Evolutionary conservation across 768 basidiomycete genomes (phyloP), one percentile per base, ranked within the genome.

Genomic region (Sporobolomyces roseus): DNA sequence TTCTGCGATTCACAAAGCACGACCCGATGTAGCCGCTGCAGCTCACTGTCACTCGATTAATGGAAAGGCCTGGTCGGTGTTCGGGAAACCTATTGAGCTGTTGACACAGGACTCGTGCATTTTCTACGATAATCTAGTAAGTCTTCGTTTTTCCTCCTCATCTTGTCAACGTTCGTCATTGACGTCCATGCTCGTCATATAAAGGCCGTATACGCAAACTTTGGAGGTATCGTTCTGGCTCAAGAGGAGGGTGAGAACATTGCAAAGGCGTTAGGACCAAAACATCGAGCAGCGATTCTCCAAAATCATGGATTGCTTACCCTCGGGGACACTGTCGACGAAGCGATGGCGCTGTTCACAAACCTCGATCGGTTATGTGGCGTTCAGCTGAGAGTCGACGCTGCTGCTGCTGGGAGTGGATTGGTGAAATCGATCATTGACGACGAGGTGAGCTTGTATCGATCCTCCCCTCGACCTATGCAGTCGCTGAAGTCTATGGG

Each of bases 281-380:
- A 74, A 38, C 54, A 61, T 56, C 68, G 38, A 51, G 51, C 62
- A 9, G 63, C 59, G 38, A 75, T 75, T 46, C 48, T 75, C 1
- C 74, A 75, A 65, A 74, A 74, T 53, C 73, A 74, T 50, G 73
- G 73, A 16, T 43, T 74, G 0, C 54, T 74, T 12, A 72, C 73
- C 0, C 55, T 67, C 45, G 74, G 74, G 4, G 9, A 49, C 35
- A 74, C 70, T 0, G 67, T 74, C n/a, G 74, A 68, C 56, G 74
- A 75, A 21, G 45, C 54, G 27, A 46, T 56, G 51, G 23, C 51
- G 4, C 41, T 55, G 45, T 56, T 56, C 33, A 33, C 52, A n/a
- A 30, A 32, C 14, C 52, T 75, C 51, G 72, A 75, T 16, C 46
- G 61, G 5, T 53, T 55, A 32, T 75, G 74, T 70, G 33, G 67